Evolutionary conservation across 306 rosid genomes (phyloP).

Genomic region (Prunus salicina): DNA sequence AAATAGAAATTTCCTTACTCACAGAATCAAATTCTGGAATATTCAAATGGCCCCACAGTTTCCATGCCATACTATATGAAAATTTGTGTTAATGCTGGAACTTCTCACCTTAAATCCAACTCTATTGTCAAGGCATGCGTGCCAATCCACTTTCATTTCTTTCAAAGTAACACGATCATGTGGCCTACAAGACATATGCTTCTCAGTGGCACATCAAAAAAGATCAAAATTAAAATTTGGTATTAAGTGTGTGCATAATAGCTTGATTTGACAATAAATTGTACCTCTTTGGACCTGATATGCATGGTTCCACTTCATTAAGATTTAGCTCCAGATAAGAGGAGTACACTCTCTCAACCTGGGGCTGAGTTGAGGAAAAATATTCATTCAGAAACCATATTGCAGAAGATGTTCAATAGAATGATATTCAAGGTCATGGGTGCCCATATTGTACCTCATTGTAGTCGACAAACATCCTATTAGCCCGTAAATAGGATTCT

Average conservation of each 20-base stretch:
- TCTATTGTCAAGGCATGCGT: conserved; percentile 77
- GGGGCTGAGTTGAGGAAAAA: conserved; percentile 61
- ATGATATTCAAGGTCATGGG: not conserved
- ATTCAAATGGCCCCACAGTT: not conserved
- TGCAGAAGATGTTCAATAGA: conserved; percentile 3
- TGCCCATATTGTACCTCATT: conserved; percentile 49
- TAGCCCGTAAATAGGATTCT: conserved; percentile 77
- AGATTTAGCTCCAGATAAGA: conserved; percentile 74
- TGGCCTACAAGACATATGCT: conserved; percentile 59
- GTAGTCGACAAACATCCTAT: conserved; percentile 90
- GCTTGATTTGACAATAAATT: conserved; percentile 2
- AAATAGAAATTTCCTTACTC: not conserved
- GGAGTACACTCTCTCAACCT: conserved; percentile 74
- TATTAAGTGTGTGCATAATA: conserved; percentile 16
- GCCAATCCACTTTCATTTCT: conserved; percentile 96
- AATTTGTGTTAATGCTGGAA: not conserved
- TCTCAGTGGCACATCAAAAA: conserved; percentile 14
- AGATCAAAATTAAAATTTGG: conserved; percentile 7
- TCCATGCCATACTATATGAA: not conserved
- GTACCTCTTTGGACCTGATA: conserved; percentile 98
- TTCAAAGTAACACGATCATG: conserved; percentile 92
- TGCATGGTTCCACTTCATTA: conserved; percentile 81
- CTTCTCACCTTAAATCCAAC: conserved; percentile 92
- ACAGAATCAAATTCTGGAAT: not conserved
- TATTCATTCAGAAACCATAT: conserved; percentile 23